Base-by-base conservation (phyloP, 169 alveolate genomes). In the Cryptosporidium ubiquitum region DNA sequence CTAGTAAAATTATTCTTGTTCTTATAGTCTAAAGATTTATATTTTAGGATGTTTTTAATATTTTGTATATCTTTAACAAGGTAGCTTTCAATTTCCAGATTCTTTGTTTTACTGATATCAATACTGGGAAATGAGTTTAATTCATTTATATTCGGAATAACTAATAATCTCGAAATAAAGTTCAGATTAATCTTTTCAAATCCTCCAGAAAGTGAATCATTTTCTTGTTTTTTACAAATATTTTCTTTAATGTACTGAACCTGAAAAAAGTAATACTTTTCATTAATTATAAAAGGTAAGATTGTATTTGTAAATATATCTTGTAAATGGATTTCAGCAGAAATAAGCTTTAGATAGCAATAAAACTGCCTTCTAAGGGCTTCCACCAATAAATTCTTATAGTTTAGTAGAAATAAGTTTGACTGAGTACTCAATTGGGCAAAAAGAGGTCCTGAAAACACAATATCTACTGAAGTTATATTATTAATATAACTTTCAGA, bases 371-470 rank as follows among this genome's bases (percentile, higher is more conserved):
- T 73, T 57, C 31, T 73, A 5, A 73, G 85, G 2, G 71, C 20
- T 10, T 73, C 52, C 9, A 73, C 55, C 23, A 73, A 29, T 10
- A 73, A 12, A 20, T 39, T 39, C 40, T 5, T 52, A 42, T 73
- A 73, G 16, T 55, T 73, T 23, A 55, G 68, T 42, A 73, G 37
- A 35, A 51, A 73, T 73, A 73, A 2, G 10, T 49, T 55, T 31
- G 85, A 37, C 10, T 73, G 68, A 16, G 60, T 58, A 35, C 26
- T 49, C 12, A 33, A 16, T 23, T 23, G 42, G 47, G 18, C 20
- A 49, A 49, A 70, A 9, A 44, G 47, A 70, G 84, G 84, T 35
- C 84, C 84, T n/a, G 84, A 70, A 47, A 70, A 49, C 18, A 35
- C 60, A 3, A 70, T 23, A 23, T 49, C 68, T 20, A 47, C 23